Conservation (phyloP, 2,329 filamentous ascomycete genomes). For the Boeremia exigua region DNA sequence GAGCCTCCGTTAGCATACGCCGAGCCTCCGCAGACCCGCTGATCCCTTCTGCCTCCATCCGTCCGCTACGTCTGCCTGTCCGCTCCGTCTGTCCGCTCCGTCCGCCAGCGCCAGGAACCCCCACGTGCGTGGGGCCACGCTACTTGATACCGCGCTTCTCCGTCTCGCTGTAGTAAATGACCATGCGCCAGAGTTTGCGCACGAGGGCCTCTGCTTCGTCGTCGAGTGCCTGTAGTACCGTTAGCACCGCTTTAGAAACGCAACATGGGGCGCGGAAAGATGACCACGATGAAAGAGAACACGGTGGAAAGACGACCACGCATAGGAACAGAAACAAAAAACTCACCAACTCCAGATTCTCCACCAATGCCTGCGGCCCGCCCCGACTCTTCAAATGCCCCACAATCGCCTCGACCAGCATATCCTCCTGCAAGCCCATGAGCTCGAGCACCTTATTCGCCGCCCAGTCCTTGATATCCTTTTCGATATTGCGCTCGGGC, state of each 20-base stretch:
- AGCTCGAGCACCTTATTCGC: slow-evolving; percentile 99
- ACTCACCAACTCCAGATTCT: slow-evolving; percentile 82
- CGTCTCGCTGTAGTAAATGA: slow-evolving; percentile 95
- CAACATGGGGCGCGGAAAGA: no score
- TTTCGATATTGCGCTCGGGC: slow-evolving; percentile 78
- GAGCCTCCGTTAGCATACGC: no score
- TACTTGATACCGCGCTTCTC: slow-evolving; percentile 79
- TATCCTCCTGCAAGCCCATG: slow-evolving; percentile 93
- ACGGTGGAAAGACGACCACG: no score
- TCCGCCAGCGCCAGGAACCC: no score
- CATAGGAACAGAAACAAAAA: neutral
- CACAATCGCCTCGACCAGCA: slow-evolving; percentile 91
- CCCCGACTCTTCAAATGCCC: slow-evolving; percentile 80
- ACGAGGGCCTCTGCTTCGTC: slow-evolving; percentile 94
- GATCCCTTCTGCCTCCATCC: no score
- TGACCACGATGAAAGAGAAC: no score
- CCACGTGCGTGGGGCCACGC: no score
- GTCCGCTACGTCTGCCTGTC: no score
- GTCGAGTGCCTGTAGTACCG: slow-evolving; percentile 72
- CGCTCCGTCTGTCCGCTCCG: no score
- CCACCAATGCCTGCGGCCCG: slow-evolving; percentile 78
- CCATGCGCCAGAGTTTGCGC: slow-evolving; percentile 97
- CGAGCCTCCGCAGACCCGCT: no score
- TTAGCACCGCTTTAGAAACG: no score
- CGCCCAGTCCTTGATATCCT: slow-evolving; percentile 91